Evolutionary conservation across 2,329 filamentous ascomycete genomes (phyloP).

Genomic region (Colletotrichum kahawae): DNA sequence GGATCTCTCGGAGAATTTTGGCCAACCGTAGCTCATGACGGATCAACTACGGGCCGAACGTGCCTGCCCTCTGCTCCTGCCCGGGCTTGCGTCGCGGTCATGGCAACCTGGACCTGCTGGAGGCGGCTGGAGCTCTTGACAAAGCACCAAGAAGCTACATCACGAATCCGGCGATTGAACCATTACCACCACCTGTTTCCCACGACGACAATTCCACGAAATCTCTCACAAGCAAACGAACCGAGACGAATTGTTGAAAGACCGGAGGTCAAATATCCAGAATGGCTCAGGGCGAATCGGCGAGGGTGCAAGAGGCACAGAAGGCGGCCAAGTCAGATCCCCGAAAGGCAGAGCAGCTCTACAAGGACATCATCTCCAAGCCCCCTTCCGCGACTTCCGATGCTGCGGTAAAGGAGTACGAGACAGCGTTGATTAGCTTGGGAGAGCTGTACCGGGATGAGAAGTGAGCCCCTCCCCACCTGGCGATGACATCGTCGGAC

Average conservation of each 20-base stretch:
- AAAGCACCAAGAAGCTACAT: constrained; percentile 13
- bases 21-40: background rate
- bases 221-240: background rate
- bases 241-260: background rate
- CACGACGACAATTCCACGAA: constrained; percentile 8
- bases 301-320: constrained; percentile 86
- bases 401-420: constrained; percentile 87
- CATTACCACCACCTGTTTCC: background rate
- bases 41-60: constrained; percentile 14
- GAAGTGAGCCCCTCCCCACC: constrained; percentile 58
- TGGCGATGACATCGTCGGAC: constrained; percentile 30
- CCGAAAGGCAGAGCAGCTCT: constrained; percentile 82
- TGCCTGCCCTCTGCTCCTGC: constrained; percentile 1
- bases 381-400: constrained; percentile 84
- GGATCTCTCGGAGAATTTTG: constrained; percentile 12
- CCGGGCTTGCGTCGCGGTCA: constrained; percentile 16
- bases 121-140: constrained; percentile 21
- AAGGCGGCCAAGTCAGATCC: constrained; percentile 81
- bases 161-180: constrained; percentile 16
- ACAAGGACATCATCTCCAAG: constrained; percentile 87
- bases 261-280: background rate
- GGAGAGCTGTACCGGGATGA: constrained; percentile 93
- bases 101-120: constrained; percentile 19
- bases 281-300: constrained; percentile 65
- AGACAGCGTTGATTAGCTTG: constrained; percentile 84